Evolutionary conservation across 225 moss, liverwort and hornwort genomes (phyloP).

Genomic region (Straminergon stramineum): DNA sequence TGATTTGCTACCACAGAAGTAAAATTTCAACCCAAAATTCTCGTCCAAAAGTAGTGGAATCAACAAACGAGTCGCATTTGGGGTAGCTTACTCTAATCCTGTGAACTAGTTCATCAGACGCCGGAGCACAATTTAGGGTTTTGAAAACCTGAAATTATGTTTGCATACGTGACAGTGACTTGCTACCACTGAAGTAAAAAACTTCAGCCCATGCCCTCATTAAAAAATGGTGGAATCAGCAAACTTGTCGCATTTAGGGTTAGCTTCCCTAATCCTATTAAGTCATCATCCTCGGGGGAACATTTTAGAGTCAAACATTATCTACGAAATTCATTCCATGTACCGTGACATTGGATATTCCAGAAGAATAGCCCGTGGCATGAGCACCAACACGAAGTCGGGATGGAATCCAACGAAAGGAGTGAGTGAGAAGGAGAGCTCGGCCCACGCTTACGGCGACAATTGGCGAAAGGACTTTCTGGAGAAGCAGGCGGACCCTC

Average conservation of each 20-base stretch:
- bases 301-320: not conserved
- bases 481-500: conserved; percentile 16
- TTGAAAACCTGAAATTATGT: not conserved
- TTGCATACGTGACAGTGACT: not conserved
- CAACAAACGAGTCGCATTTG: too few species aligned
- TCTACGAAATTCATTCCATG: not conserved
- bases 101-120: not conserved
- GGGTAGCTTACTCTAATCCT: too few species aligned
- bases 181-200: not conserved
- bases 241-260: not conserved
- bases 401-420: not conserved
- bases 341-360: not conserved
- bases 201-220: not conserved
- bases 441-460: not conserved
- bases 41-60: not conserved
- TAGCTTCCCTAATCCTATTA: not conserved
- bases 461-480: conserved; percentile 22
- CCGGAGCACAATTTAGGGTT: not conserved
- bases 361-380: not conserved
- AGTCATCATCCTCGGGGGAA: too few species aligned
- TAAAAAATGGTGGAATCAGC: not conserved
- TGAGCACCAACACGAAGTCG: conserved; percentile 13
- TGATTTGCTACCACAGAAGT: not conserved
- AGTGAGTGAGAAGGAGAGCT: not conserved
- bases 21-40: not conserved